These are phyloP conservation scores for Schizophyllum amplum DNA, from an alignment of 1,284 basidiomycete genomes.

Conservation along the genomic window DNA sequence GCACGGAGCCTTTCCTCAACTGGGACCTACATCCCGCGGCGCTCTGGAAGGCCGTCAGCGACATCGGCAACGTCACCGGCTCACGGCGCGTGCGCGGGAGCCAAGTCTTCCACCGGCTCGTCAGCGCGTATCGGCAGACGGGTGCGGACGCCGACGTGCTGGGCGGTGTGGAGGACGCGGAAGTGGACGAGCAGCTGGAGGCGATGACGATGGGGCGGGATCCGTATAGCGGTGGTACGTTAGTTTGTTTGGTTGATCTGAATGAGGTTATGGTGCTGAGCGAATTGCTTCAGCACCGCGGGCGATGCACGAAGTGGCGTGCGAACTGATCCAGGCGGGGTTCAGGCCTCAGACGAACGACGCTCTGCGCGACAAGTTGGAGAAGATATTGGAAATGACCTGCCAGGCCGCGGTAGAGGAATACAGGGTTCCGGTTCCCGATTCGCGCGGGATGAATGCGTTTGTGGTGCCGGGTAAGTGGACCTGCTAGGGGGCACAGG, in stretches of 20 bases:
- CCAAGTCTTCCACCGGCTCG: conserved; percentile 30
- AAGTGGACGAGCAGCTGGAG: conserved; percentile 15
- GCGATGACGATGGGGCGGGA: conserved; percentile 24
- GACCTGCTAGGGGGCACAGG: neutral
- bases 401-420: conserved; percentile 43
- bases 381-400: conserved; percentile 32
- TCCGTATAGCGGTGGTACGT: conserved; percentile 25
- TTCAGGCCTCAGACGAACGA: conserved; percentile 40
- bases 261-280: neutral
- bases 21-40: conserved; percentile 40
- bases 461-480: conserved; percentile 57
- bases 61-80: conserved; percentile 35
- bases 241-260: neutral
- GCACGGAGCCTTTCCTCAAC: conserved; percentile 40
- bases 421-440: conserved; percentile 46
- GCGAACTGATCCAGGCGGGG: conserved; percentile 53
- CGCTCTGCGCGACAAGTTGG: conserved; percentile 37
- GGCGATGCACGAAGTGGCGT: conserved; percentile 35
- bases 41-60: conserved; percentile 44
- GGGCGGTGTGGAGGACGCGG: too few relatives aligned
- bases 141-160: conserved; percentile 19
- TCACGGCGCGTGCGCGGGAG: conserved; percentile 35
- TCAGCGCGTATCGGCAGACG: conserved; percentile 40
- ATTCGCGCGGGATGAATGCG: conserved; percentile 41
- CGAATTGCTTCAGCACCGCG: conserved; percentile 25